Base-by-base conservation (phyloP, 2,329 filamentous ascomycete genomes). In the Apiospora malaysiana region DNA sequence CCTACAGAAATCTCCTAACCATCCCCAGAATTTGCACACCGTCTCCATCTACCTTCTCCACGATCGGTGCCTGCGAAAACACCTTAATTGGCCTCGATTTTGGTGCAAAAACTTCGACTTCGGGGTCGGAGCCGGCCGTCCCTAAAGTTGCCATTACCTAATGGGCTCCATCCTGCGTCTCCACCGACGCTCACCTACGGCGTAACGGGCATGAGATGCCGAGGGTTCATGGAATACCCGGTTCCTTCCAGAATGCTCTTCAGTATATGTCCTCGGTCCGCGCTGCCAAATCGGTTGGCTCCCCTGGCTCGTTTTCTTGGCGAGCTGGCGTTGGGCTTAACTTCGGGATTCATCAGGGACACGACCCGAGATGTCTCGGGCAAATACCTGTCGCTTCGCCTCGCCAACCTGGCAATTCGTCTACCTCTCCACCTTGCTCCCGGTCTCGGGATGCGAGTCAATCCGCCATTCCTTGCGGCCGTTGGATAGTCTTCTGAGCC, bases 81-180 rank as follows among this genome's bases (percentile, higher is more conserved):
- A n/a, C 21, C 42, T 45, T 45, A 14, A 16, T 2, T 45, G 42
- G 45, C 27, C 3, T 63, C 56, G 9, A 63, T 14, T n/a, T n/a
- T 10, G 56, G 21, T 32, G 27, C 16, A 9, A 63, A n/a, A n/a
- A 40, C 18, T 14, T 40, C 32, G 18, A 40, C 27, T 18, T 37
- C 65, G 43, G 65, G 40, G 43, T 32, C 65, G 65, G 65, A 46
- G 65, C 65, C 65, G 65, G 40, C 65, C 65, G 42, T 25, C 65
- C 40, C n/a, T 45, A 4, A 3, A n/a, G 21, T 67, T 45, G 40
- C 40, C 40, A 67, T 67, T 67, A 67, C 65, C 65, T 67, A 67
- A 67, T 45, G 40, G 59, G 18, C 56, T 14, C 56, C 56, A 63
- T 63, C 32, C 27, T 10, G 9, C 3, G 56, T 40, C 56, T 63